Percentiles rank a stretch among this genome's conserved stretches.
phyloP scores from a whole-genome alignment of 495 filamentous ascomycete species.

The Penicillium dipodomyicola region DNA sequence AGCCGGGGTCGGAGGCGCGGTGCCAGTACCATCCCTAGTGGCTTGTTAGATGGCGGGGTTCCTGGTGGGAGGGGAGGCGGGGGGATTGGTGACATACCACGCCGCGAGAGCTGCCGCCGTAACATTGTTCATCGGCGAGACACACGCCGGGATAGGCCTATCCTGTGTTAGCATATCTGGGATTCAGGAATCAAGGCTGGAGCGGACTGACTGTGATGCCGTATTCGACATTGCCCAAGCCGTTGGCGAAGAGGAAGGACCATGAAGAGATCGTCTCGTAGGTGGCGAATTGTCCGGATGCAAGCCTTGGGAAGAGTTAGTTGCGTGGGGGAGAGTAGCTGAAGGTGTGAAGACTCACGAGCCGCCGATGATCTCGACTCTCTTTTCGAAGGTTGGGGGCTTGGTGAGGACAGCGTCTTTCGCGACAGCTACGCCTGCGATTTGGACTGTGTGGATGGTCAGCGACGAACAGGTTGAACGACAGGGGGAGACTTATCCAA shows the following conservation, averaged over 20 bases:
- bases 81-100: conserved; percentile 23
- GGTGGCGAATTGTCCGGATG: conserved; percentile 59
- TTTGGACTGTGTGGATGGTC: conserved; percentile 46
- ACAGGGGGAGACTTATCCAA: conserved; percentile 44
- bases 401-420: conserved; percentile 49
- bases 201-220: conserved; percentile 47
- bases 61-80: neutral
- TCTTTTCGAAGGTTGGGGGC: conserved; percentile 48
- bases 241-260: conserved; percentile 54
- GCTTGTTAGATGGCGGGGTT: neutral
- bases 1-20: conserved; percentile 58
- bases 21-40: conserved; percentile 62
- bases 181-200: too few relatives aligned
- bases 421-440: conserved; percentile 53
- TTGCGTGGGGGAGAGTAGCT: neutral
- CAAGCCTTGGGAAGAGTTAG: conserved; percentile 21
- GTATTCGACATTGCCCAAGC: conserved; percentile 63
- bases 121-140: conserved; percentile 57
- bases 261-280: conserved; percentile 63
- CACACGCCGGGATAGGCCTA: conserved; percentile 65
- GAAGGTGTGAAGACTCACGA: conserved; percentile 31
- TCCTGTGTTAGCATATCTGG: neutral
- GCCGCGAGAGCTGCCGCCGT: conserved; percentile 39
- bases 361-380: conserved; percentile 68
- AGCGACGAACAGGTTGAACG: neutral